Conservation (phyloP, 257 asterid species). For the Petunia axillaris region DNA sequence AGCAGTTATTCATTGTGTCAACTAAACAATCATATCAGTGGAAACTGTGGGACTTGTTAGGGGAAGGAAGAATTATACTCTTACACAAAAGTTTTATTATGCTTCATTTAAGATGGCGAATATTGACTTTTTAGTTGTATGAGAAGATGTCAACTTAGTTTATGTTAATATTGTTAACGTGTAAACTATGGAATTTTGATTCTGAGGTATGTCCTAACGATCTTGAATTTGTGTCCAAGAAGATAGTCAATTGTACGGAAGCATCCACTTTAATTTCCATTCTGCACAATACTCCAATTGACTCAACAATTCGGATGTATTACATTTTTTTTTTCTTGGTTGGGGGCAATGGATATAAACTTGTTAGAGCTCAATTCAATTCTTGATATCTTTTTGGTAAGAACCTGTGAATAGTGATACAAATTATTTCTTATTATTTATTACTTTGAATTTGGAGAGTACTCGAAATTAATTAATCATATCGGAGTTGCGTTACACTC, state of each 20-base stretch:
- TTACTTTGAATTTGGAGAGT: too few relatives aligned
- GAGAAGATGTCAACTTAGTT: neutral
- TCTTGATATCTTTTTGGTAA: too few relatives aligned
- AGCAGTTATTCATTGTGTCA: neutral
- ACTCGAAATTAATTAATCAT: too few relatives aligned
- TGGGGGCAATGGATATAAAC: neutral
- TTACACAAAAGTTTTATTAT: neutral
- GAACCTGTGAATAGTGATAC: too few relatives aligned
- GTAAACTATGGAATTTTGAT: neutral
- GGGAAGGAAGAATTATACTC: neutral
- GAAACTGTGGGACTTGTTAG: neutral
- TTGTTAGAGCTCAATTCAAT: neutral
- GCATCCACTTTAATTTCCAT: neutral
- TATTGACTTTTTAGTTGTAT: neutral
- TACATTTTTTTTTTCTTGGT: neutral
- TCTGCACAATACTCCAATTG: neutral
- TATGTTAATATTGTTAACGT: conserved; percentile 8
- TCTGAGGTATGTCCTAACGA: neutral
- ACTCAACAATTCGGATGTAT: neutral
- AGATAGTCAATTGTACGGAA: neutral
- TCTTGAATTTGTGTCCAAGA: neutral
- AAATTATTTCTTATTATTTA: too few relatives aligned
- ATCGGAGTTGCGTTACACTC: too few relatives aligned
- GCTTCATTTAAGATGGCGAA: neutral
- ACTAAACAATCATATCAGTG: neutral